Evolutionary conservation across 805 yeast species (phyloP).

Genomic region (Cyberlindnera amylophila): DNA sequence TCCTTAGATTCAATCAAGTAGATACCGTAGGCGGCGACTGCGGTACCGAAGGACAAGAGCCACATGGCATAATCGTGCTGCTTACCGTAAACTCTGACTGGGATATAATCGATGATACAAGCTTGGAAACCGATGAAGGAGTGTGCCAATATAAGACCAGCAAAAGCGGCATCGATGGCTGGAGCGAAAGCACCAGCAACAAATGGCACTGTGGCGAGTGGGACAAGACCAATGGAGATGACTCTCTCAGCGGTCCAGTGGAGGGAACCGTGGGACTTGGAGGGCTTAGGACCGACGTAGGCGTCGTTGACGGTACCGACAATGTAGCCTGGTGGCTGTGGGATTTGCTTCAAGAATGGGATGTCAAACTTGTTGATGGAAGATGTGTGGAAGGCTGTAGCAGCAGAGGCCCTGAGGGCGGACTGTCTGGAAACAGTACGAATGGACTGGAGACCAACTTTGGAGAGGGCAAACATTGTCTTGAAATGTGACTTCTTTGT

Average conservation of each 20-base stretch:
- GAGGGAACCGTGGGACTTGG: conserved; percentile 72
- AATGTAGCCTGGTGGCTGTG: conserved; percentile 86
- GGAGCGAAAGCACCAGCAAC: conserved; percentile 70
- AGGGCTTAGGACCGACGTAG: conserved; percentile 57
- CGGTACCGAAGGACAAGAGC: conserved; percentile 58
- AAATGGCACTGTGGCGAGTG: conserved; percentile 72
- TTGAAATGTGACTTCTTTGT: no score
- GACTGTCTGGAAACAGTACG: conserved; percentile 8
- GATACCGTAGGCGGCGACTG: conserved; percentile 65
- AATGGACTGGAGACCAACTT: conserved; percentile 12
- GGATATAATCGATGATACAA: conserved; percentile 84
- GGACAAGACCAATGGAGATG: conserved; percentile 67
- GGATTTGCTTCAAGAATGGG: conserved; percentile 53
- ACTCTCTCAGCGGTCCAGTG: conserved; percentile 92
- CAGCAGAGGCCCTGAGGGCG: conserved; percentile 4
- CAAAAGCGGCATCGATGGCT: conserved; percentile 65
- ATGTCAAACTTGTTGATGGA: conserved; percentile 36
- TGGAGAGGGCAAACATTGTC: conserved; percentile 10
- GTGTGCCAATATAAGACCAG: conserved; percentile 67
- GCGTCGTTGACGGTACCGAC: conserved; percentile 95
- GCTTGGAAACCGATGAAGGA: conserved; percentile 83
- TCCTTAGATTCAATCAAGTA: conserved; percentile 64
- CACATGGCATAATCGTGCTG: conserved; percentile 60
- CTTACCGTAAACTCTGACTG: conserved; percentile 65
- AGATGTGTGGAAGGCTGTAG: conserved; percentile 24